Base-by-base conservation (phyloP, 73 alveolate species). In the Uronychia binucleata region DNA sequence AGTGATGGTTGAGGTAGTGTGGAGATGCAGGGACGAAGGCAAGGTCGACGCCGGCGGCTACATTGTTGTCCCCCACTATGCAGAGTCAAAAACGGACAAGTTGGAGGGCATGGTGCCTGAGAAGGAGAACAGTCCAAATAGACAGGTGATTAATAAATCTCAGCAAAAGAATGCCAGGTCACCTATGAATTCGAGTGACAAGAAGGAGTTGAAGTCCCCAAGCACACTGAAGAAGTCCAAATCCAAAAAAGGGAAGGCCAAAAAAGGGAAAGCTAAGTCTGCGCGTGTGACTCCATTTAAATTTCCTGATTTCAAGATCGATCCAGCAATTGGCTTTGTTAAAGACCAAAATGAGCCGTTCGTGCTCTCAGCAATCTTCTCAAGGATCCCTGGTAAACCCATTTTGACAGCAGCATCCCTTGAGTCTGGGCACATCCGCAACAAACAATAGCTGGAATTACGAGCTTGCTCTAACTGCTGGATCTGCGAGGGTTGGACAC, bases 401-500 rank as follows among this genome's bases (percentile, higher is more conserved):
- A 11, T 46, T 46, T 46, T 46, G 19, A 85, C 79, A 28, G 30
- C 57, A 77, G 88, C 89, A 0, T 46, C 88, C 27, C 75, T 90
- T 31, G 82, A 57, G 35, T 46, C 83, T 26, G 95, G 95, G 8
- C 26, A 32, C 1, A 32, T 59, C 0, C 74, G 60, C 30, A 90
- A 80, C 58, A 33, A 57, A 13, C 1, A 76, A 33, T 67, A 58
- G 11, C 31, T 90, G 11, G 77, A 80, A 28, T 81, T 90, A 1
- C 58, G 80, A 13, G 92, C 92, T 0, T 31, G 82, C 26, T 74
- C 88, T 0, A 90, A 90, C 57, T 90, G 95, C 74, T 90, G 95
- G 95, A 84, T 90, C 1, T 90, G 95, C 28, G 95, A 90, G 33
- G 95, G 95, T 13, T 90, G 95, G 95, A 35, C 95, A 0, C 82